A percentile compares a stretch with the other conserved stretches of the same genome.
These are phyloP conservation scores for Amaranthus cruentus DNA, from an alignment of 148 eudicot species.

Conservation along the genomic window DNA sequence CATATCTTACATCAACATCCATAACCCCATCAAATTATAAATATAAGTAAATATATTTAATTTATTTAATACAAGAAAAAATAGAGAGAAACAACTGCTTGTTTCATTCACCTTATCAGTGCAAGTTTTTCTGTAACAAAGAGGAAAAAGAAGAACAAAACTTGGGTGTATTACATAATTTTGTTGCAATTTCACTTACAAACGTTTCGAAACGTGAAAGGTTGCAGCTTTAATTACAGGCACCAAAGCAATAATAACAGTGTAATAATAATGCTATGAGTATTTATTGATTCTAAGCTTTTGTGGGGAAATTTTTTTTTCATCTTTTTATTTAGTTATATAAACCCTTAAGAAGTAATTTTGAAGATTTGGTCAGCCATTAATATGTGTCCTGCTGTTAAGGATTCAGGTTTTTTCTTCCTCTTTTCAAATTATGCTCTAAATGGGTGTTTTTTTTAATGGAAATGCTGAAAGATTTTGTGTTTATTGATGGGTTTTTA, in stretches of 20 bases:
- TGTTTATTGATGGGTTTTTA: constrained; percentile 6
- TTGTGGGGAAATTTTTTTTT: not conserved
- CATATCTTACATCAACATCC: not conserved
- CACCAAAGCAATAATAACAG: not conserved
- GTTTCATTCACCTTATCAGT: not conserved
- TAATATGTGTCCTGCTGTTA: constrained; percentile 31
- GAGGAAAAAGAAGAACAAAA: not conserved
- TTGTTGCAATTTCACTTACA: constrained; percentile 5
- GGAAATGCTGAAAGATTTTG: not conserved
- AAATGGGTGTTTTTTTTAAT: not conserved
- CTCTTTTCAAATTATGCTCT: not conserved
- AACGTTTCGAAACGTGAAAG: constrained; percentile 23
- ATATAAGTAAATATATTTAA: constrained; percentile 12
- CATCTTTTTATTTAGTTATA: not conserved
- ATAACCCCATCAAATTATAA: not conserved
- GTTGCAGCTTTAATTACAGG: constrained; percentile 15
- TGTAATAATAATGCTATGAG: not conserved
- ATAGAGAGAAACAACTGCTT: not conserved
- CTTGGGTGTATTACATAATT: not conserved
- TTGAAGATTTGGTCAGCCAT: constrained; percentile 33
- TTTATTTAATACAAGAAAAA: constrained; percentile 10
- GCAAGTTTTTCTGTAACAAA: not conserved
- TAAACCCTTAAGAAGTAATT: not conserved
- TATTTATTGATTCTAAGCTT: not conserved
- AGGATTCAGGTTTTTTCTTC: not conserved